Conservation (phyloP, 2,329 filamentous ascomycete genomes). For the Fusarium abutilonis region DNA sequence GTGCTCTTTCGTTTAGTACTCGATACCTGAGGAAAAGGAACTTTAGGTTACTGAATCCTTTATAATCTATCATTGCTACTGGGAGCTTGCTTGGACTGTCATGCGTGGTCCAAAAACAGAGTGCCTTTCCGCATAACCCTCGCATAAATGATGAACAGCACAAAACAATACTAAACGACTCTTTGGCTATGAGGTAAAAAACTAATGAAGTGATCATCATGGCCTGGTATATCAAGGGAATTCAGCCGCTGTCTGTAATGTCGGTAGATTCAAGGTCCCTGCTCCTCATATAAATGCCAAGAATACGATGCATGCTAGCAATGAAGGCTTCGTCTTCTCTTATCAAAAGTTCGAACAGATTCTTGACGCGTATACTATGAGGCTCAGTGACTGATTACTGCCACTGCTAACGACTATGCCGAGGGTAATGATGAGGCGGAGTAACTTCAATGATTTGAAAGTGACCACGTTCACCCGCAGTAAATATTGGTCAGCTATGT, state of each 20-base stretch:
- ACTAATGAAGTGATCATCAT: not conserved
- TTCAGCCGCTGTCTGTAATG: not conserved
- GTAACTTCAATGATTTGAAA: constrained; percentile 20
- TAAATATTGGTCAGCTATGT: too few species aligned
- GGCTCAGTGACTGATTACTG: not conserved
- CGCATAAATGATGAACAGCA: not conserved
- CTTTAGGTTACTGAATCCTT: not conserved
- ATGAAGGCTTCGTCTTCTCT: not conserved
- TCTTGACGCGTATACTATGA: not conserved
- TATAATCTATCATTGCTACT: not conserved
- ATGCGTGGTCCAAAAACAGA: constrained; percentile 1
- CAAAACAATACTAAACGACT: not conserved
- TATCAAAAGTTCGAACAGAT: not conserved
- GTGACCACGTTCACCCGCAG: not conserved
- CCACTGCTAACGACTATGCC: not conserved
- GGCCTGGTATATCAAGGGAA: not conserved
- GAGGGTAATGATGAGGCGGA: not conserved
- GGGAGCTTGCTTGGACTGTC: not conserved
- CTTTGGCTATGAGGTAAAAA: not conserved
- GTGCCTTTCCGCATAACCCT: not conserved
- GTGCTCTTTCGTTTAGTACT: not conserved
- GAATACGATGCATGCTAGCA: not conserved
- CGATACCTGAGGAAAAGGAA: constrained; percentile 3
- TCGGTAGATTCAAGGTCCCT: not conserved
- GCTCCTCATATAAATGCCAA: not conserved